phyloP scores from a whole-genome alignment of 1,284 basidiomycete genomes.

The Ceratobasidium sp. region DNA sequence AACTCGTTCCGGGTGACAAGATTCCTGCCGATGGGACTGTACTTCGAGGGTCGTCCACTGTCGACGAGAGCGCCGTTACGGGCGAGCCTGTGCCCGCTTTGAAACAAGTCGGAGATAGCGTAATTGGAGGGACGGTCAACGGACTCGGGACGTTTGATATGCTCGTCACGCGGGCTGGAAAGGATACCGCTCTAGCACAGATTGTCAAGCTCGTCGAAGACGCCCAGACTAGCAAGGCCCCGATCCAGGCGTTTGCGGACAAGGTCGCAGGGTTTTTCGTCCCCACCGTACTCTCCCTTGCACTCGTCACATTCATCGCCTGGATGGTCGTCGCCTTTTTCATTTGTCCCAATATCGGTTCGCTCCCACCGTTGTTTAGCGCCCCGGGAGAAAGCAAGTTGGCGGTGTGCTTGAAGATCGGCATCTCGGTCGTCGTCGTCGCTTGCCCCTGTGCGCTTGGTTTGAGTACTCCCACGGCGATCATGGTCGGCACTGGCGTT shows the following conservation, averaged over 20 bases:
- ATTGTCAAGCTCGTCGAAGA: slow-evolving; percentile 98
- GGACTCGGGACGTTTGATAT: slow-evolving; percentile 96
- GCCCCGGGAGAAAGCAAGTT: slow-evolving; percentile 83
- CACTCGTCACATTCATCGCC: slow-evolving; percentile 77
- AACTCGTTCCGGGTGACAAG: slow-evolving; percentile 96
- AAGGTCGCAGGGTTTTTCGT: slow-evolving; percentile 95
- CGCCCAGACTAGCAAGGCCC: slow-evolving; percentile 96
- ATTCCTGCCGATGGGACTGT: slow-evolving; percentile 96
- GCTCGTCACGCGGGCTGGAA: slow-evolving; percentile 91
- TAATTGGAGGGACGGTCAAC: slow-evolving; percentile 98
- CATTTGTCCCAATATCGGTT: slow-evolving; percentile 52
- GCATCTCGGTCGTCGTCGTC: slow-evolving; percentile 97
- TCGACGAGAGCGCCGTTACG: slow-evolving; percentile 98
- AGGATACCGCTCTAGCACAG: slow-evolving; percentile 94
- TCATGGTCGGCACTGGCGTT: slow-evolving; percentile 99
- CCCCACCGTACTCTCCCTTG: slow-evolving; percentile 85
- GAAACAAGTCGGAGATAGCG: slow-evolving; percentile 81
- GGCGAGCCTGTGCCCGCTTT: slow-evolving; percentile 92
- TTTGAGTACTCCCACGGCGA: slow-evolving; percentile 95
- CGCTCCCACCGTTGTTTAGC: slow-evolving; percentile 84
- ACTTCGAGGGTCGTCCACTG: slow-evolving; percentile 79
- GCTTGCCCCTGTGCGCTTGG: slow-evolving; percentile 98
- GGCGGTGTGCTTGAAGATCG: slow-evolving; percentile 94
- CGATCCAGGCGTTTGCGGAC: slow-evolving; percentile 97
- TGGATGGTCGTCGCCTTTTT: slow-evolving; percentile 83